phyloP scores from a whole-genome alignment of 805 yeast genomes.

The Starmerella bacillaris region DNA sequence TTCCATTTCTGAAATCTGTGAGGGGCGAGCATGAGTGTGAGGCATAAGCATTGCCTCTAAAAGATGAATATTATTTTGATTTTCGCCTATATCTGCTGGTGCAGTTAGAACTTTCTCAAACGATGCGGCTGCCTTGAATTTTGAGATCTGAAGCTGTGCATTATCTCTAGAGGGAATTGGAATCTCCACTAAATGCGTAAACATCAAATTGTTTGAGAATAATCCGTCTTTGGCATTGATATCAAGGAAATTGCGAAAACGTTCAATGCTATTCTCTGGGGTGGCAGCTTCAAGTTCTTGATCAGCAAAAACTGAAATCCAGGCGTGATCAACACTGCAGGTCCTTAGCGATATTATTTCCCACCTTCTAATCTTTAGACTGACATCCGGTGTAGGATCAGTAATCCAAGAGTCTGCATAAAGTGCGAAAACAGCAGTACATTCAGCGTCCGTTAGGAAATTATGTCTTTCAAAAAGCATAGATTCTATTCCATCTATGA shows the following conservation, averaged over 20 bases:
- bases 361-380: conserved; percentile 7
- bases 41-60: conserved; percentile 25
- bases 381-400: not conserved
- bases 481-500: conserved; percentile 7
- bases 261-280: conserved; percentile 17
- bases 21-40: conserved; percentile 11
- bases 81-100: conserved; percentile 1
- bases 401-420: conserved; percentile 11
- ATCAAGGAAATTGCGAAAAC: conserved; percentile 16
- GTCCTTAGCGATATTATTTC: conserved; percentile 1
- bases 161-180: conserved; percentile 25
- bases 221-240: conserved; percentile 1
- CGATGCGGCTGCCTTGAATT: conserved; percentile 48
- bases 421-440: conserved; percentile 7
- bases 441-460: not conserved
- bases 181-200: conserved; percentile 6
- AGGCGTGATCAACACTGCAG: conserved; percentile 5
- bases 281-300: conserved; percentile 8
- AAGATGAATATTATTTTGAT: conserved; percentile 10
- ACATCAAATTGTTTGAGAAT: not conserved
- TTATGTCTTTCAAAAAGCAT: conserved; percentile 7
- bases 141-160: conserved; percentile 48
- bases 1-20: conserved; percentile 18
- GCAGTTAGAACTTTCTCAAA: conserved; percentile 35
- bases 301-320: conserved; percentile 12